Conservation (phyloP, 2,329 filamentous ascomycete species). For the Ophiocordyceps robertsii region DNA sequence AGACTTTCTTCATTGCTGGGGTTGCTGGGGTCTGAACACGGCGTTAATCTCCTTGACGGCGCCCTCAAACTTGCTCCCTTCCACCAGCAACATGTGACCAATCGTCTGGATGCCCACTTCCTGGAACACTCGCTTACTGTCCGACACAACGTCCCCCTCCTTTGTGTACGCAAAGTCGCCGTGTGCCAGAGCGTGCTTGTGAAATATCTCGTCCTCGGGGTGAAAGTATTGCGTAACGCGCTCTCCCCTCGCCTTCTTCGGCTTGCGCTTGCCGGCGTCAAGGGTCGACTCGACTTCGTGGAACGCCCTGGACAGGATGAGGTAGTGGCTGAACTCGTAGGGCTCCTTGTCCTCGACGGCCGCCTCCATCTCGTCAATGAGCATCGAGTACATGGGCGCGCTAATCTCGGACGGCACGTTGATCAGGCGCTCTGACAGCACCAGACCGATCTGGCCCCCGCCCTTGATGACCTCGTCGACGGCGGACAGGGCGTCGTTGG, state of each 20-base stretch:
- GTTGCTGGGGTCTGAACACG: constrained; percentile 49
- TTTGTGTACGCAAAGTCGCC: constrained; percentile 69
- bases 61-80: constrained; percentile 59
- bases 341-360: constrained; percentile 85
- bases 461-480: constrained; percentile 42
- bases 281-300: constrained; percentile 73
- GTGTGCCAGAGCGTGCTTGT: constrained; percentile 57
- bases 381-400: constrained; percentile 89
- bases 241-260: constrained; percentile 52
- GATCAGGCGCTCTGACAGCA: constrained; percentile 87
- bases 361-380: constrained; percentile 79
- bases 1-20: constrained; percentile 24
- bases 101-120: constrained; percentile 78
- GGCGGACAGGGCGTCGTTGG: constrained; percentile 40
- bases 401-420: constrained; percentile 93
- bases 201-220: constrained; percentile 82
- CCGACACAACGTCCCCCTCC: constrained; percentile 66
- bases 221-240: constrained; percentile 78
- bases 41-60: constrained; percentile 66
- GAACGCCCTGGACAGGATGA: constrained; percentile 88
- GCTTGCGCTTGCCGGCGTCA: constrained; percentile 45
- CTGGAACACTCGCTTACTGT: constrained; percentile 90
- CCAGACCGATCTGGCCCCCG: constrained; percentile 58
- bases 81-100: constrained; percentile 78
- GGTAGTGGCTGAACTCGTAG: constrained; percentile 85